These are phyloP conservation scores for Trifolium subterraneum DNA, from an alignment of 306 rosid genomes.

Conservation along the genomic window DNA sequence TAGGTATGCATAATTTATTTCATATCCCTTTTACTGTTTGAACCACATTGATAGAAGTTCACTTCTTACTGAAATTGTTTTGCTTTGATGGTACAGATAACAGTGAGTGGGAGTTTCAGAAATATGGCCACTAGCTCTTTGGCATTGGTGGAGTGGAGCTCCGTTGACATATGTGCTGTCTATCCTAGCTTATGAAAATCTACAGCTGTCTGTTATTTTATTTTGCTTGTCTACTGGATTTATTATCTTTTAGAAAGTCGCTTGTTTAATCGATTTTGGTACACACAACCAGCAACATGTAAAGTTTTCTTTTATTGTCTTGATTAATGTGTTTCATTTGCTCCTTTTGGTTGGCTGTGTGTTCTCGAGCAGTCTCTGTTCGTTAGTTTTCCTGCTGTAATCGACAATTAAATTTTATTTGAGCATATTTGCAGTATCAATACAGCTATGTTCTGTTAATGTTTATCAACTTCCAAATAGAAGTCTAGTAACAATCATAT, in stretches of 20 bases:
- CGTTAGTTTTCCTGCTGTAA: neutral
- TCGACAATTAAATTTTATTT: neutral
- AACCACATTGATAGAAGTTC: neutral
- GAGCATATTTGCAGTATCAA: neutral
- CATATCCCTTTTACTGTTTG: neutral
- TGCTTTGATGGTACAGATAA: constrained; percentile 60
- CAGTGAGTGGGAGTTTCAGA: constrained; percentile 97
- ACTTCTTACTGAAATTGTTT: constrained; percentile 24
- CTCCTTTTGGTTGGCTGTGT: constrained; percentile 1
- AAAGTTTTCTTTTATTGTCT: constrained; percentile 9
- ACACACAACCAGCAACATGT: neutral
- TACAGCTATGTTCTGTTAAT: neutral
- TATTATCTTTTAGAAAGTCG: constrained; percentile 26
- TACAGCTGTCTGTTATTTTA: neutral
- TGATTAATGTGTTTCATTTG: constrained; percentile 4
- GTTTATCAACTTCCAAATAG: too few species aligned
- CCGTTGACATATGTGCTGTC: constrained; percentile 21
- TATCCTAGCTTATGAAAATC: constrained; percentile 36
- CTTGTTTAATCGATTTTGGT: constrained; percentile 23
- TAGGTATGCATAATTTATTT: constrained; percentile 58
- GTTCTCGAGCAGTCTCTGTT: neutral
- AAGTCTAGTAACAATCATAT: too few species aligned
- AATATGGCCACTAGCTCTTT: constrained; percentile 81
- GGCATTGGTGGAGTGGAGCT: constrained; percentile 26
- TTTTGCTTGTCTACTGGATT: constrained; percentile 11